Base-by-base conservation (phyloP, 768 basidiomycete genomes). In the Lyophyllum atratum region DNA sequence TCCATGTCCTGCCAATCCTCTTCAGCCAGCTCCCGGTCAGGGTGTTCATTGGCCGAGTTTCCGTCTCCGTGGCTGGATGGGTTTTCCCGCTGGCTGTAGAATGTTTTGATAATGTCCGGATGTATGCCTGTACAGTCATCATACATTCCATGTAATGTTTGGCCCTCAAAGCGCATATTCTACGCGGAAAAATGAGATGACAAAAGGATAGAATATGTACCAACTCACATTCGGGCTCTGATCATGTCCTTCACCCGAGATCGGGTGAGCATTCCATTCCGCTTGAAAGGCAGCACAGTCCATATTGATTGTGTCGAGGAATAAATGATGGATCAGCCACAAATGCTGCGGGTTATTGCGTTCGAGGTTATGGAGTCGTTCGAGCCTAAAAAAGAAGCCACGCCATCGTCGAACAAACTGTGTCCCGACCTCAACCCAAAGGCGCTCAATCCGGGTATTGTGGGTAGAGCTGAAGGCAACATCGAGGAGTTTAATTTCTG, bases 261-360 rank as follows among this genome's bases (percentile, higher is more conserved):
- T 63, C 0, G 73, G 68, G 49, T 80, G 74, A 6, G 63, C 33
- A 53, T 81, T 82, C 78, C 79, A 81, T 4, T 73, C 61, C 2
- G 56, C 1, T 14, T 62, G 60, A 55, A 80, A 80, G 8, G 50
- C 29, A 0, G 54, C 1, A 47, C 77, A 79, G 49, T 79, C 76
- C 0, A 51, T 15, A 34, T 80, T 75, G 22, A 81, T 71, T 0
- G 33, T 33, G 1, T 64, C 54, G 0, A 81, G 68, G 55, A 81
- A 82, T 0, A 81, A 64, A 31, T 29, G 24, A 24, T 80, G 76
- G 0, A 83, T 61, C 0, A 83, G 66, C 81, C 81, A 81, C 0
- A 77, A 58, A 56, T 82, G 80, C 12, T 52, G 11, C 0, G 66
- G 54, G 21, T 78, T 63, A 0, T 55, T 49, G 0, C 52, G 19